Evolutionary conservation across 2,329 filamentous ascomycete genomes (phyloP), one percentile per base, ranked within the genome.

Genomic region (Talaromyces sp.): DNA sequence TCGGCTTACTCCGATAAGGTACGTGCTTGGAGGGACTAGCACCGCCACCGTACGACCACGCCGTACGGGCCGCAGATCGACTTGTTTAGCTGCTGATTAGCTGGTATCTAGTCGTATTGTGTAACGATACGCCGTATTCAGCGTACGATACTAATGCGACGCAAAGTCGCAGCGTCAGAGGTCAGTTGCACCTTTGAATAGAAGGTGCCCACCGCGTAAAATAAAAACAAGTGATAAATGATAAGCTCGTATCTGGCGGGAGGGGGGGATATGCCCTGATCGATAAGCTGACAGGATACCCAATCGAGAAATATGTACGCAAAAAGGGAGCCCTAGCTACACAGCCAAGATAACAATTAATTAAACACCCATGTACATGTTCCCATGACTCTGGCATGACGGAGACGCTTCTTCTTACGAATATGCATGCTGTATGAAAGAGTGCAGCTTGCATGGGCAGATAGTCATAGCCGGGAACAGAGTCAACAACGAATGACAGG

Each of bases 61-160:
- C 54, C 35, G 54, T 57, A 57, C 54, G 54, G 54, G 54, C 54
- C 54, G 54, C 35, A 57, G 54, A 57, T 57, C 54, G 35, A 40
- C 35, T 57, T 42, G 35, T 39, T 18, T 57, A 57, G 54, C 52
- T 55, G 28, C 31, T 37, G 35, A 16, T 21, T 37, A 31, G 14
- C 16, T 39, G 25, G 16, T n/a, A 16, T 14, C 18, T 52, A 52
- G 46, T 31, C n/a, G 33, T 50, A 31, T 50, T 14, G 14, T 31
- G 46, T 31, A 50, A 31, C 14, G 9, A 9, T n/a, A 9, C 5
- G 2, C 46, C 11, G 46, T 6, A 11, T 50, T 11, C 18, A 18
- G 18, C 23, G 46, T 31, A 48, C 25, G 14, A 50, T 52, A 42
- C 40, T 23, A 23, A 12, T 23, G 42, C 18, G 18, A 28, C 28